A percentile compares a stretch with the other conserved stretches of the same genome.
Conservation (phyloP, 2,329 filamentous ascomycete species). For the Ophiostoma piceae region DNA sequence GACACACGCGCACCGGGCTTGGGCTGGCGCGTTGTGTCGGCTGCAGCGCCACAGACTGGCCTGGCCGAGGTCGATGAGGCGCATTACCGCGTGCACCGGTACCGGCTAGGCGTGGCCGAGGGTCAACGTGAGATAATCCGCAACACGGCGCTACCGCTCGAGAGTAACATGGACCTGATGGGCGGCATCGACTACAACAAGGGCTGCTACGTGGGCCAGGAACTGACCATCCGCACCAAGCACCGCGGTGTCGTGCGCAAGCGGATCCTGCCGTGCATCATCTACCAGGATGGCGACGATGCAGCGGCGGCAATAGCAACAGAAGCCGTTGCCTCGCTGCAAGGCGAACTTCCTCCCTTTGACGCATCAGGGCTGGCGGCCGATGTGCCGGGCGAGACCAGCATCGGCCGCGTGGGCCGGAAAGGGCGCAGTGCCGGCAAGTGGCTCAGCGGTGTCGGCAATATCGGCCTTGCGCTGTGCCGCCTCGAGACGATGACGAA, state of each 20-base stretch:
- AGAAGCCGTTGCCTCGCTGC: conserved; percentile 43
- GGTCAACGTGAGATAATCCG: conserved; percentile 71
- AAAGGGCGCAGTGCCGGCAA: conserved; percentile 71
- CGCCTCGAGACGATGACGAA: conserved; percentile 88
- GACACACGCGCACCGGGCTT: conserved; percentile 54
- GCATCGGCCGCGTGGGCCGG: conserved; percentile 49
- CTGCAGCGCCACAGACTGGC: conserved; percentile 6
- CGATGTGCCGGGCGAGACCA: conserved; percentile 42
- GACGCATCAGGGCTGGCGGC: conserved; percentile 30
- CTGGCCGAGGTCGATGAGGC: conserved; percentile 40
- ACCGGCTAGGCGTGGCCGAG: conserved; percentile 76
- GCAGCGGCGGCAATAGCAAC: conserved; percentile 31
- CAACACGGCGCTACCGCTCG: conserved; percentile 72
- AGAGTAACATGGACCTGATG: conserved; percentile 84
- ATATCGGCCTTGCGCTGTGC: conserved; percentile 81
- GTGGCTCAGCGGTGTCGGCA: conserved; percentile 69
- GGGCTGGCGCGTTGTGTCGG: conserved; percentile 46
- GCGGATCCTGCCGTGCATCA: conserved; percentile 71
- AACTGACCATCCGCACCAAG: conserved; percentile 90
- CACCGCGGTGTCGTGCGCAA: conserved; percentile 93
- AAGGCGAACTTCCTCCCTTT: conserved; percentile 30
- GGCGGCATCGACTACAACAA: conserved; percentile 87
- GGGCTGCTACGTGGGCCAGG: conserved; percentile 95
- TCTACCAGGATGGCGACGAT: conserved; percentile 53
- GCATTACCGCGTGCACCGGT: conserved; percentile 67